Percentiles rank a stretch among this genome's conserved stretches.
phyloP scores from a whole-genome alignment of 192 early-diverging fungal species.

The Linnemannia hyalina region DNA sequence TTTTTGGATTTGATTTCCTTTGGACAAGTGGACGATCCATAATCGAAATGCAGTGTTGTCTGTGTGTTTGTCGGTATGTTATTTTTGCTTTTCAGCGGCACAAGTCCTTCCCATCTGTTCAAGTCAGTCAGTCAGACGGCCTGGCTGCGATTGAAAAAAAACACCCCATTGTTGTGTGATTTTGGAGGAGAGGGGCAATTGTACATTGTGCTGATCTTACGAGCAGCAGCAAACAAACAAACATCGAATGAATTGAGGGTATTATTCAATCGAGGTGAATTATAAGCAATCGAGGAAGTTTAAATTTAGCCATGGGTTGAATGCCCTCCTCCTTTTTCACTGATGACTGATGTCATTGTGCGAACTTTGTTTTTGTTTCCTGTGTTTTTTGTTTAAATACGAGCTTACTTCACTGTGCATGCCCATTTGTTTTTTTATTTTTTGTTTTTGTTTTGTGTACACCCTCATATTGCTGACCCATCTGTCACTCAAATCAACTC shows the following conservation, averaged over 20 bases:
- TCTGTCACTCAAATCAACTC: background rate
- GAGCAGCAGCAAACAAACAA: too few species aligned
- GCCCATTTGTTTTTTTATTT: background rate
- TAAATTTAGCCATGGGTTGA: background rate
- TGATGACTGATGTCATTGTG: background rate
- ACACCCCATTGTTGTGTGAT: too few species aligned
- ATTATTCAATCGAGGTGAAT: background rate
- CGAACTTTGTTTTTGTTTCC: background rate
- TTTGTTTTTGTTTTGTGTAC: background rate
- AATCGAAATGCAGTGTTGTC: background rate
- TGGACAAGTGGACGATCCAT: background rate
- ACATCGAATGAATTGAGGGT: background rate
- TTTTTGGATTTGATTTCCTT: background rate
- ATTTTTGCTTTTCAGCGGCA: background rate
- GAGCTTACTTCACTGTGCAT: conserved; percentile 1
- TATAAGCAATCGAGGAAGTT: background rate
- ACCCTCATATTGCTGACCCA: background rate
- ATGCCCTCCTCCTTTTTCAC: too few species aligned
- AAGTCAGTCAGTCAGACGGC: too few species aligned
- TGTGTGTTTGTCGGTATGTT: background rate
- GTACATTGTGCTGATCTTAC: too few species aligned
- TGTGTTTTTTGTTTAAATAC: background rate
- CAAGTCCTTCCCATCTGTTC: background rate
- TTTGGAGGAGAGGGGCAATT: too few species aligned
- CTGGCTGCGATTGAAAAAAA: too few species aligned